phyloP scores from a whole-genome alignment of 768 basidiomycete species.

The Gelatoporia subvermispora region DNA sequence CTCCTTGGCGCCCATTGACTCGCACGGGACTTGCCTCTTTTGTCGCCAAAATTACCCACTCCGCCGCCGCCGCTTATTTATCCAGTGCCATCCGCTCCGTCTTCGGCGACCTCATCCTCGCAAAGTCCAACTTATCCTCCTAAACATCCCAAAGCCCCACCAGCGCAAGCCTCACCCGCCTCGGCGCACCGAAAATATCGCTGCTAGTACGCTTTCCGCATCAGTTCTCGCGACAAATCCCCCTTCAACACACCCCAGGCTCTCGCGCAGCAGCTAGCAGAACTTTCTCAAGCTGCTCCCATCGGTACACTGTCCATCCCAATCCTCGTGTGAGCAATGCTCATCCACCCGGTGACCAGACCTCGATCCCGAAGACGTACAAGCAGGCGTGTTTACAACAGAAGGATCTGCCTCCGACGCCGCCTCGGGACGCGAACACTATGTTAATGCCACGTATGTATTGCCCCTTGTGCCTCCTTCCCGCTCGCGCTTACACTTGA shows the following conservation, averaged over 20 bases:
- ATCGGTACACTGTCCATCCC: slow-evolving; percentile 45
- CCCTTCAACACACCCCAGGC: slow-evolving; percentile 23
- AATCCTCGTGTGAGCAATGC: slow-evolving; percentile 8
- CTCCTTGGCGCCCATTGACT: too few species aligned
- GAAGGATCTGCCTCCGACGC: slow-evolving; percentile 31
- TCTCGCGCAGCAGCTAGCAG: slow-evolving; percentile 76
- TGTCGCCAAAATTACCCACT: too few species aligned
- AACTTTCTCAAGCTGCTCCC: slow-evolving; percentile 69
- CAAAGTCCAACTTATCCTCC: slow-evolving; percentile 3
- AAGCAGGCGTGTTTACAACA: slow-evolving; percentile 41
- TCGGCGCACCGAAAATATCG: slow-evolving; percentile 3
- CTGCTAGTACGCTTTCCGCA: slow-evolving; percentile 10
- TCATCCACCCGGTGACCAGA: slow-evolving; percentile 36
- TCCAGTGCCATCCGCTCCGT: neutral
- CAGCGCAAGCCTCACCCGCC: neutral
- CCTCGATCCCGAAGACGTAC: slow-evolving; percentile 69
- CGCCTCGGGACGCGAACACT: slow-evolving; percentile 61
- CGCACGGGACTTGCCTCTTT: too few species aligned
- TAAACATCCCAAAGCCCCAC: neutral
- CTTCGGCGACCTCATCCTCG: slow-evolving; percentile 1
- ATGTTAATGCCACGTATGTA: slow-evolving; percentile 77
- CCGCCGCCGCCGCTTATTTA: too few species aligned
- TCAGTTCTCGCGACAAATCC: neutral
- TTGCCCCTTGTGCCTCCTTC: neutral
- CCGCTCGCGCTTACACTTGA: slow-evolving; percentile 1